Conservation (phyloP, 805 yeast species). For the Wickerhamomyces xylosicus region DNA sequence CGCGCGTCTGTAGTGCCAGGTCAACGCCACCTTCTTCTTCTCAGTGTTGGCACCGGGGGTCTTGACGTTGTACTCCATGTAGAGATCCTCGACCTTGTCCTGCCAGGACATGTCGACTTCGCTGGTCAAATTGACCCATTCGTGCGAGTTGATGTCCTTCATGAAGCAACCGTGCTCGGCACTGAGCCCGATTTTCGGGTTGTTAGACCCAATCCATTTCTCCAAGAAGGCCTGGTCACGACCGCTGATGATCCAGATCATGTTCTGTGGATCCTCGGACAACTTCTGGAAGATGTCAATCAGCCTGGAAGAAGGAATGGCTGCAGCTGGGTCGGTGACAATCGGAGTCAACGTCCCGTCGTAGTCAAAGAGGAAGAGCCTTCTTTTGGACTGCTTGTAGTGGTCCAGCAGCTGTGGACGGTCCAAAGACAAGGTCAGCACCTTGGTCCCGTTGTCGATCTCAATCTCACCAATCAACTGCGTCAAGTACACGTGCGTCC, state of each 20-base stretch:
- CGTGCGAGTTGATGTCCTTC: slow-evolving; percentile 48
- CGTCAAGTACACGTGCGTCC: slow-evolving; percentile 60
- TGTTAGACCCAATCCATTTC: slow-evolving; percentile 66
- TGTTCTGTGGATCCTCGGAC: slow-evolving; percentile 68
- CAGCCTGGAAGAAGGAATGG: slow-evolving; percentile 78
- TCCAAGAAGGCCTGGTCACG: slow-evolving; percentile 87
- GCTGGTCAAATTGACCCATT: slow-evolving; percentile 82
- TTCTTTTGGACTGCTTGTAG: slow-evolving; percentile 50
- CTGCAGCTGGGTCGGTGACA: slow-evolving; percentile 96
- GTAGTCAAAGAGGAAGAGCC: slow-evolving; percentile 86
- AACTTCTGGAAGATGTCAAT: slow-evolving; percentile 47
- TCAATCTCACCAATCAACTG: slow-evolving; percentile 33
- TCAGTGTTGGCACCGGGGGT: slow-evolving; percentile 90
- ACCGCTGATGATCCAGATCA: slow-evolving; percentile 93
- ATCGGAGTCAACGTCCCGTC: slow-evolving; percentile 98
- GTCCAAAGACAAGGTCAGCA: slow-evolving; percentile 74
- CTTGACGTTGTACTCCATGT: slow-evolving; percentile 66
- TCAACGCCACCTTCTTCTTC: slow-evolving; percentile 82
- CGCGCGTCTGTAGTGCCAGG: slow-evolving; percentile 95
- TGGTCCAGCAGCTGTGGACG: slow-evolving; percentile 50
- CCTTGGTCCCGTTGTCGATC: slow-evolving; percentile 24
- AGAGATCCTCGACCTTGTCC: slow-evolving; percentile 62
- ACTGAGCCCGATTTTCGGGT: slow-evolving; percentile 62
- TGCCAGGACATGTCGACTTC: slow-evolving; percentile 93
- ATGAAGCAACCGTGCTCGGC: slow-evolving; percentile 98